phyloP scores from a whole-genome alignment of 2,329 filamentous ascomycete genomes.

The Seiridium cupressi region DNA sequence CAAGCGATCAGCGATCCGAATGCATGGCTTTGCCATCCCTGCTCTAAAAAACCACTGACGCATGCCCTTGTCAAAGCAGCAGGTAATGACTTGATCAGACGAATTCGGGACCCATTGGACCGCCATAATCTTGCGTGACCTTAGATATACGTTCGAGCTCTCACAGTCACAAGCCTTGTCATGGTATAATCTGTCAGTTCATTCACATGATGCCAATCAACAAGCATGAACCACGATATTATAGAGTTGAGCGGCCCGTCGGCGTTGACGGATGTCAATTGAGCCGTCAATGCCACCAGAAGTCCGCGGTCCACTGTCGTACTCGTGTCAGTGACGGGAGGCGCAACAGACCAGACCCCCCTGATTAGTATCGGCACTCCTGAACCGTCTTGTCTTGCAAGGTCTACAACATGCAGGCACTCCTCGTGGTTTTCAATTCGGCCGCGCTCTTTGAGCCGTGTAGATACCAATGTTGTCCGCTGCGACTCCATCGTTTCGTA shows the following conservation, averaged over 20 bases:
- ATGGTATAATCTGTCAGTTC: no score
- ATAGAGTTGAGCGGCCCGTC: no score
- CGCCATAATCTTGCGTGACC: not conserved
- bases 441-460: not conserved
- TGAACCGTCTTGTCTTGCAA: not conserved
- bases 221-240: no score
- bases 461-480: no score
- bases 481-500: no score
- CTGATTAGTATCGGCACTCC: not conserved
- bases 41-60: conserved; percentile 1
- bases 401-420: not conserved
- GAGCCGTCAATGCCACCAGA: not conserved
- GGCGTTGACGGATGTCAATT: not conserved
- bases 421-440: not conserved
- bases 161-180: not conserved
- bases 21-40: not conserved
- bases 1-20: not conserved
- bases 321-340: not conserved
- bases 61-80: not conserved
- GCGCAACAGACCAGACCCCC: not conserved
- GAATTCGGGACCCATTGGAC: not conserved
- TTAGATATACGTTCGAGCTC: not conserved
- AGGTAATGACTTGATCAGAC: not conserved
- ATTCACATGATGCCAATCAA: no score
- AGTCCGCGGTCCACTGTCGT: no score